Percentiles rank a stretch among this genome's conserved stretches.
These are phyloP conservation scores for Colletotrichum eremochloae DNA, from an alignment of 2,329 filamentous ascomycete genomes.

Conservation along the genomic window DNA sequence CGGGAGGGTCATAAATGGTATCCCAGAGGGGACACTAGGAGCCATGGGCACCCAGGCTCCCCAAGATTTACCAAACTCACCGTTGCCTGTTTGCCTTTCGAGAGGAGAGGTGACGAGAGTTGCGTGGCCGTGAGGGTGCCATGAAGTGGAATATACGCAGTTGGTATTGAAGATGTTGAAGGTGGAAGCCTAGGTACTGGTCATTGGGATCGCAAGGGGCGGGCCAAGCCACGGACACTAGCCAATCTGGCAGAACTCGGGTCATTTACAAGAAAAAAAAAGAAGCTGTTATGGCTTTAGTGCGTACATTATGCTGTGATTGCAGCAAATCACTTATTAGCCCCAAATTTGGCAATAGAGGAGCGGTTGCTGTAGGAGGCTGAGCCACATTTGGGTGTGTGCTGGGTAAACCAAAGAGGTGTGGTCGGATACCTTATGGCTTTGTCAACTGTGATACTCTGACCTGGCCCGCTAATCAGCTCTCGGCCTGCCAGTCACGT, in stretches of 20 bases:
- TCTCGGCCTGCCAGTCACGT: constrained; percentile 3
- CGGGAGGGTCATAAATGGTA: not conserved
- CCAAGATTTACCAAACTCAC: not conserved
- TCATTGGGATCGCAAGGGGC: not conserved
- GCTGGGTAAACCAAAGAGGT: not conserved
- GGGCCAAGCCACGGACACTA: not conserved
- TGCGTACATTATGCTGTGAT: not conserved
- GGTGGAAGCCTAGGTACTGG: not conserved
- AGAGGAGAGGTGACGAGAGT: not conserved
- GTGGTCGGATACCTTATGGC: not conserved
- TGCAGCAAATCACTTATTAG: too few relatives aligned
- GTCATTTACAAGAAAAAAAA: not conserved
- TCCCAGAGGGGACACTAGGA: not conserved
- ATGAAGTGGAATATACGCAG: not conserved
- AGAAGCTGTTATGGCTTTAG: not conserved
- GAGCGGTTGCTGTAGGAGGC: not conserved
- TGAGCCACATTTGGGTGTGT: not conserved
- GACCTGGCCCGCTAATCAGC: constrained; percentile 16
- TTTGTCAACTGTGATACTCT: not conserved
- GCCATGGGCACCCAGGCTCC: not conserved
- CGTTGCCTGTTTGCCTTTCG: not conserved
- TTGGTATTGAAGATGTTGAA: too few relatives aligned
- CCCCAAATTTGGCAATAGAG: too few relatives aligned
- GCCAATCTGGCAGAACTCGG: not conserved
- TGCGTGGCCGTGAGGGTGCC: not conserved